phyloP scores from a whole-genome alignment of 1,139 yeast species.

The Saccharomyces pastorianus region DNA sequence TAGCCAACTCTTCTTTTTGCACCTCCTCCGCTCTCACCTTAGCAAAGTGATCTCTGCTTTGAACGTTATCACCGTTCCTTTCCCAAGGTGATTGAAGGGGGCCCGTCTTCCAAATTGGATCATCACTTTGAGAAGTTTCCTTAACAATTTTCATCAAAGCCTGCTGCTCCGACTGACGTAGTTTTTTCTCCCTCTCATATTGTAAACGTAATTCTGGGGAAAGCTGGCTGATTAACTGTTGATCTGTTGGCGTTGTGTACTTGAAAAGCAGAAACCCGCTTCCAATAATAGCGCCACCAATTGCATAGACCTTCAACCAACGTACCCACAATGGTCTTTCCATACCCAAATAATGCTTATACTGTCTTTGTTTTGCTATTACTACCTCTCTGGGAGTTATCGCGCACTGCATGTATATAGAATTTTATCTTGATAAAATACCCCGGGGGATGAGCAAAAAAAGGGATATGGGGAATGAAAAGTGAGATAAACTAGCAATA shows the following conservation, averaged over 20 bases:
- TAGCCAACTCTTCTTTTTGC: constrained; percentile 40
- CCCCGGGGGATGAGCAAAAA: neutral
- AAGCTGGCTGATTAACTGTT: constrained; percentile 58
- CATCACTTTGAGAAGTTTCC: constrained; percentile 53
- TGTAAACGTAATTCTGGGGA: constrained; percentile 79
- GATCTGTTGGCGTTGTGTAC: constrained; percentile 78
- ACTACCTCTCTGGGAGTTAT: neutral
- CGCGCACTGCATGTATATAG: neutral
- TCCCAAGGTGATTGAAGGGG: constrained; percentile 53
- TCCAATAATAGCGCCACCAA: constrained; percentile 56
- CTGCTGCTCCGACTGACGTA: constrained; percentile 59
- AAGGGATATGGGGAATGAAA: neutral
- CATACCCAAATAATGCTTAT: constrained; percentile 15
- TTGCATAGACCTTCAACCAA: constrained; percentile 55
- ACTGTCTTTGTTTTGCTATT: neutral
- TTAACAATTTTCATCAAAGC: constrained; percentile 58
- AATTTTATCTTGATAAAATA: neutral
- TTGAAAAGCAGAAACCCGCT: constrained; percentile 59
- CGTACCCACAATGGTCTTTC: constrained; percentile 44
- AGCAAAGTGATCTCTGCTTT: constrained; percentile 32
- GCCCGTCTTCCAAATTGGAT: constrained; percentile 79
- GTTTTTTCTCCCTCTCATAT: constrained; percentile 57
- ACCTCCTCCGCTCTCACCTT: constrained; percentile 40
- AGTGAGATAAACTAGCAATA: neutral
- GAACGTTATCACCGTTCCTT: constrained; percentile 38